phyloP scores from a whole-genome alignment of 495 filamentous ascomycete genomes.

The Aspergillus asperescens region DNA sequence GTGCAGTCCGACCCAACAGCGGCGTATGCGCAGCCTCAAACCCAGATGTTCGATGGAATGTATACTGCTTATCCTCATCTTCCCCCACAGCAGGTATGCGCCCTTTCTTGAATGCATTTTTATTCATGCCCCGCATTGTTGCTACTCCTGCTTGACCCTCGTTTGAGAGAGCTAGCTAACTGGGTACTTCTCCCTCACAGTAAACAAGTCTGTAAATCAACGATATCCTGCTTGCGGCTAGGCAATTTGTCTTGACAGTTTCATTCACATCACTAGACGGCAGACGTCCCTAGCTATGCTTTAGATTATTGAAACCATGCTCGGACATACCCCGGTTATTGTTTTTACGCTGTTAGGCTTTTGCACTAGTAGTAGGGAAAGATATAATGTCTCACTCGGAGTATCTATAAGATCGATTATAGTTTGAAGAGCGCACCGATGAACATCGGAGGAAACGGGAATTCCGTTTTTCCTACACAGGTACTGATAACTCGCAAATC shows the following conservation, averaged over 20 bases:
- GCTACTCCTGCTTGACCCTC: conserved; percentile 4
- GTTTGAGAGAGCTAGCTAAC: too few species aligned
- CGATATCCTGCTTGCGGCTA: neutral
- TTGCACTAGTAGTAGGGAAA: neutral
- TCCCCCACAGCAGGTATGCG: conserved; percentile 80
- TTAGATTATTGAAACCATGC: neutral
- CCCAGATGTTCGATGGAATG: conserved; percentile 83
- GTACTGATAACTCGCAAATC: neutral
- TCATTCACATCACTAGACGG: neutral
- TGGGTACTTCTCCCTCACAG: neutral
- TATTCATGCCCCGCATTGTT: neutral
- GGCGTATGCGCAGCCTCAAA: conserved; percentile 67
- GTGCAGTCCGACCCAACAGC: conserved; percentile 65
- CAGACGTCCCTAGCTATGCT: neutral
- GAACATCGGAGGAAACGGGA: neutral
- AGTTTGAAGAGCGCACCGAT: neutral
- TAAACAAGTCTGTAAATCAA: neutral
- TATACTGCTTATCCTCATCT: conserved; percentile 73
- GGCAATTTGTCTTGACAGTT: neutral
- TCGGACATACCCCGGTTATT: conserved; percentile 2
- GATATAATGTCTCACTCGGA: neutral
- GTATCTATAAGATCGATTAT: neutral
- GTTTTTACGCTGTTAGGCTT: neutral
- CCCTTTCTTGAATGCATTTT: neutral
- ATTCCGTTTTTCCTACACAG: neutral